Evolutionary conservation across 2,329 filamentous ascomycete species (phyloP), one percentile per base, ranked within the genome.

Genomic region (Penicillium sclerotigenum): DNA sequence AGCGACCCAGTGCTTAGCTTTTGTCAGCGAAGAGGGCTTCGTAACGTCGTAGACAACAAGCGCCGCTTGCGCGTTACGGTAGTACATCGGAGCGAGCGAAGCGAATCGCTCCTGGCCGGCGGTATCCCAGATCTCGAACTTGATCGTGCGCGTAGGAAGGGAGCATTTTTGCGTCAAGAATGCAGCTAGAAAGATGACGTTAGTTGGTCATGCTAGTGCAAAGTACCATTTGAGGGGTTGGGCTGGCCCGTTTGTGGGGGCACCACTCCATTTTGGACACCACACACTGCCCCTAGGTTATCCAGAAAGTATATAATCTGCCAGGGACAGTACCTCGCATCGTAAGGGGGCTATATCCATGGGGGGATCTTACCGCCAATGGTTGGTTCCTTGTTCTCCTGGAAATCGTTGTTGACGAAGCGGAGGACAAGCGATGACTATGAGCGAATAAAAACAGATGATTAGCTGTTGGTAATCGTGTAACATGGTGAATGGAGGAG

Each of bases 371-470:
- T 83, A 95, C 91, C 91, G 82, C 94, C 94, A 78, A 99, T 99
- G 64, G 94, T 99, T 60, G 94, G 94, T 76, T 99, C 94, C 82
- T 97, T 97, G 79, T 97, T 97, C 79, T 97, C 94, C 81, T 99
- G 94, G 71, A 99, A 99, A 78, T 97, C 93, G 79, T 99, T 94
- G 83, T 97, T 97, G 73, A 99, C 94, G 78, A 99, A 99, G 71
- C 94, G 91, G 73, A 99, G 84, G 61, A 99, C 94, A 57, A 99
- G 87, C 43, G 94, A 99, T 47, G 94, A 97, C 94, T 96, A 70
- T 61, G 45, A 49, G 22, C 20, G 18, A 47, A 47, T 31, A 37
- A 28, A 22, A 47, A 37, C 7, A 31, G 2, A 34, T 36, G 5
- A 53, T 60, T 52, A 66, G 65, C 53, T 33, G 52, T 54, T 36